A percentile compares a stretch with the other conserved stretches of the same genome.
Evolutionary conservation across 75 land plant species (phyloP).

Genomic region (Cryptomeria japonica): DNA sequence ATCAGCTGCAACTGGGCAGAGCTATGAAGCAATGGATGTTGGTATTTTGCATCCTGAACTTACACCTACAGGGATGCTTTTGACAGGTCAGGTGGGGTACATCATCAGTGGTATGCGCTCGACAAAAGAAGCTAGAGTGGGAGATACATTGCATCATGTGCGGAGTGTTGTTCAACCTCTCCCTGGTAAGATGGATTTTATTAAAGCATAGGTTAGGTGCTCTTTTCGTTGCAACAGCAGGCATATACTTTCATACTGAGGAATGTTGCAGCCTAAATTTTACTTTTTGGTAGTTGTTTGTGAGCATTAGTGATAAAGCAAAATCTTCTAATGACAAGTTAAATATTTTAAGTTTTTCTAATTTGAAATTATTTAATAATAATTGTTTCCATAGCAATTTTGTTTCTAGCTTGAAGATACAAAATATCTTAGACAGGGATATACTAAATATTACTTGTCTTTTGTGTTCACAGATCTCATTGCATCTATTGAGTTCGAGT

Average conservation of each 20-base stretch:
- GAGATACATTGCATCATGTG: slow-evolving; percentile 84
- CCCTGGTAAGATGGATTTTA: slow-evolving; percentile 56
- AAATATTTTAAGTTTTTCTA: background rate
- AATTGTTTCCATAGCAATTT: background rate
- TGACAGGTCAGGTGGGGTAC: slow-evolving; percentile 97
- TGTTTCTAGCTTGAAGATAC: background rate
- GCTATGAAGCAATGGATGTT: slow-evolving; percentile 86
- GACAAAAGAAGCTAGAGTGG: slow-evolving; percentile 92
- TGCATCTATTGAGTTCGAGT: background rate
- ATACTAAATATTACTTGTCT: background rate
- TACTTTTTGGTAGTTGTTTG: background rate
- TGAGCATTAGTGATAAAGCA: background rate
- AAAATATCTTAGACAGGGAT: background rate
- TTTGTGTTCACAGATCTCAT: background rate
- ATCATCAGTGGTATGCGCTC: slow-evolving; percentile 95
- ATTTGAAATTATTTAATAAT: background rate
- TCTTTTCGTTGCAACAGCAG: background rate
- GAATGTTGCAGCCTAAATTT: background rate
- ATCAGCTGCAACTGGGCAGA: slow-evolving; percentile 85
- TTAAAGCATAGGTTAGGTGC: background rate
- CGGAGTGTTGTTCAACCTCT: slow-evolving; percentile 65
- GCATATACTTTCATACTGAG: slow-evolving; percentile 1
- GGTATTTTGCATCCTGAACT: slow-evolving; percentile 98
- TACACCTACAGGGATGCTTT: slow-evolving; percentile 81
- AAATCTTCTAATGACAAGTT: background rate